Evolutionary conservation across 108 stramenopile genomes (phyloP), one percentile per base, ranked within the genome.

Genomic region (Aurantiochytrium sp.): DNA sequence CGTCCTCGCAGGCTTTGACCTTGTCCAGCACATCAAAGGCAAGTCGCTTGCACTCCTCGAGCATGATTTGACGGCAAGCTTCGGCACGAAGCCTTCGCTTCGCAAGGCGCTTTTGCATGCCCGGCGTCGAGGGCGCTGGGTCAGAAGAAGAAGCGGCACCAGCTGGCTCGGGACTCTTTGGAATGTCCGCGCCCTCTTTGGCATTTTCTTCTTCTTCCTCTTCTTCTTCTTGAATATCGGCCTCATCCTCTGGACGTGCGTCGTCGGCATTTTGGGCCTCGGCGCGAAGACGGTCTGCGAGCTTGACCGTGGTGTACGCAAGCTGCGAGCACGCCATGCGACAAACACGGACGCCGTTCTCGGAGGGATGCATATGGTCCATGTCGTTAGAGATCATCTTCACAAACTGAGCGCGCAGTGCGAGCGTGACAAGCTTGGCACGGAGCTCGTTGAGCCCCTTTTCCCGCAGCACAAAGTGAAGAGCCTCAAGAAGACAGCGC

Each of bases 301-400:
- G 51, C 42, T 59, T 44, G 53, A 90, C 90, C 21, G 88, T 83
- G 16, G 42, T 14, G 87, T 88, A 58, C 16, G 83, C 87, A 6
- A 90, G 88, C 60, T 90, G 76, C 35, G 35, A 42, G 88, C 87
- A 35, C 19, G 88, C 90, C 49, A 90, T 58, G 21, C 53, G 23
- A 29, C 90, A 90, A 21, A 88, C 28, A 12, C 88, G 87, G 35
- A 88, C 64, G 44, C 90, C 90, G 58, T 90, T 90, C 53, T 73
- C 72, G 64, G 8, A 19, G 25, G 90, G 90, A 43, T 87, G 64
- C 5, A 90, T 10, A 83, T 44, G 88, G 5, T 57, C 59, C 18
- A 90, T 16, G 58, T 90, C 90, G 58, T 90, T 90, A 12, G 87
- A 5, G 5, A 90, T 88, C 90, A 90, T 90, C 43, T 90, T 88